These are phyloP conservation scores for Penicillium roqueforti DNA, from an alignment of 495 filamentous ascomycete genomes.

Conservation along the genomic window DNA sequence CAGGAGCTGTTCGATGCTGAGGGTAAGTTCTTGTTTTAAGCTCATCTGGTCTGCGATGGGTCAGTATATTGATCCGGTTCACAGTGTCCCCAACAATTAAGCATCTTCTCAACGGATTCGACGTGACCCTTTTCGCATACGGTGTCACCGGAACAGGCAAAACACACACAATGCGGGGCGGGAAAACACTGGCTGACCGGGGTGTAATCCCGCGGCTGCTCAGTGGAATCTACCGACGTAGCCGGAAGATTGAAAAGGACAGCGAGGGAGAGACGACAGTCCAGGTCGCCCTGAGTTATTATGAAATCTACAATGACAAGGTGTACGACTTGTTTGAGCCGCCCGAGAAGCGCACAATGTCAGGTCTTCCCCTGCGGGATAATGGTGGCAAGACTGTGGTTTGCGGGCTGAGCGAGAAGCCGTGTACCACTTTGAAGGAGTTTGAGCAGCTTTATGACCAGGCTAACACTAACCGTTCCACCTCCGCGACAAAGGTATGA, in stretches of 20 bases:
- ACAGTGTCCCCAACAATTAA: constrained; percentile 75
- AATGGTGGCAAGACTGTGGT: constrained; percentile 86
- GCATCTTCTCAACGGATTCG: constrained; percentile 87
- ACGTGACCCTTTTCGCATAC: constrained; percentile 94
- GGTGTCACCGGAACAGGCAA: constrained; percentile 95
- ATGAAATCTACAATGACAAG: constrained; percentile 97
- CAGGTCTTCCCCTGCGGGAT: constrained; percentile 85
- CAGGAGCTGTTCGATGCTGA: constrained; percentile 84
- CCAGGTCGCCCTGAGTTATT: constrained; percentile 82
- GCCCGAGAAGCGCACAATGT: constrained; percentile 80
- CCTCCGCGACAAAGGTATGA: constrained; percentile 78
- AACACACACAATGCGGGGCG: constrained; percentile 97
- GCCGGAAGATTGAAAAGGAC: constrained; percentile 85
- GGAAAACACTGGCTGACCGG: constrained; percentile 80
- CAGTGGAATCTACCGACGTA: constrained; percentile 78
- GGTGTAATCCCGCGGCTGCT: constrained; percentile 88
- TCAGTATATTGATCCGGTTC: constrained; percentile 19
- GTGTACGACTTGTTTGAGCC: constrained; percentile 91
- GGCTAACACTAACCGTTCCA: constrained; percentile 88
- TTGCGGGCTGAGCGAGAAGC: constrained; percentile 81
- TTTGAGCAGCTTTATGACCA: constrained; percentile 92
- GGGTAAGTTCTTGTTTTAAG: constrained; percentile 48
- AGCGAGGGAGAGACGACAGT: constrained; percentile 68
- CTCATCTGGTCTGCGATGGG: not conserved
- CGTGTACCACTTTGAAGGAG: constrained; percentile 82